phyloP scores from a whole-genome alignment of 2,329 filamentous ascomycete genomes.

The Whalleya microplaca region DNA sequence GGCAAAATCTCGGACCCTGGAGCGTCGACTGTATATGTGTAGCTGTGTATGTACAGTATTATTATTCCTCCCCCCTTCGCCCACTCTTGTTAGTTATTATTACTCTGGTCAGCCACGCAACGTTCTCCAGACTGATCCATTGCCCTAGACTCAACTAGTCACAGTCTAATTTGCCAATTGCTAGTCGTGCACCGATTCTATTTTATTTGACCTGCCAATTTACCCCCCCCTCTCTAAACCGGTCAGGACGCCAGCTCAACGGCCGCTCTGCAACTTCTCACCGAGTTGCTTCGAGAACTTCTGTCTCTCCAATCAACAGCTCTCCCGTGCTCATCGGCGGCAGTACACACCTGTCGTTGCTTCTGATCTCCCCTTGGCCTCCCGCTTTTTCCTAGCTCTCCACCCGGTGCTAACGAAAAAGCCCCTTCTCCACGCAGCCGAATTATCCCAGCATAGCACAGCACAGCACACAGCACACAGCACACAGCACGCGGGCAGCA shows the following conservation, averaged over 20 bases:
- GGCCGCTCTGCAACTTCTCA: constrained; percentile 35
- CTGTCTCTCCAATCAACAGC: constrained; percentile 36
- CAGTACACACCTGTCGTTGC: constrained; percentile 31
- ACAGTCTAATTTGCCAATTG: background rate
- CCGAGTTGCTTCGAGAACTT: constrained; percentile 34
- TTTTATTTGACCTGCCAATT: background rate
- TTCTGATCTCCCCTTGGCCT: constrained; percentile 30
- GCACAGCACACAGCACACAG: constrained; percentile 2
- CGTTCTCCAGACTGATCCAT: background rate
- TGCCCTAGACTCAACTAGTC: background rate
- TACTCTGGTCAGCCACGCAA: background rate
- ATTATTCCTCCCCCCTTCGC: constrained; percentile 2
- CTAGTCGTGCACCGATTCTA: background rate
- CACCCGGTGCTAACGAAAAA: constrained; percentile 25
- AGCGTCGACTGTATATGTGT: background rate
- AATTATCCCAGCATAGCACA: constrained; percentile 4
- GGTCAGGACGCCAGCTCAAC: constrained; percentile 37
- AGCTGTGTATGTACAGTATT: constrained; percentile 6
- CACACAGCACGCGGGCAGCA: constrained; percentile 13
- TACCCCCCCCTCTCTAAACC: constrained; percentile 38
- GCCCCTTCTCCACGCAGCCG: constrained; percentile 17
- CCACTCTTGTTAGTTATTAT: background rate
- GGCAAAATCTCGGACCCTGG: constrained; percentile 24
- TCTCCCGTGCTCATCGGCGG: constrained; percentile 29
- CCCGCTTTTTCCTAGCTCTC: constrained; percentile 24